Evolutionary conservation across 768 basidiomycete genomes (phyloP).

Genomic region (Tulasnella sp.): DNA sequence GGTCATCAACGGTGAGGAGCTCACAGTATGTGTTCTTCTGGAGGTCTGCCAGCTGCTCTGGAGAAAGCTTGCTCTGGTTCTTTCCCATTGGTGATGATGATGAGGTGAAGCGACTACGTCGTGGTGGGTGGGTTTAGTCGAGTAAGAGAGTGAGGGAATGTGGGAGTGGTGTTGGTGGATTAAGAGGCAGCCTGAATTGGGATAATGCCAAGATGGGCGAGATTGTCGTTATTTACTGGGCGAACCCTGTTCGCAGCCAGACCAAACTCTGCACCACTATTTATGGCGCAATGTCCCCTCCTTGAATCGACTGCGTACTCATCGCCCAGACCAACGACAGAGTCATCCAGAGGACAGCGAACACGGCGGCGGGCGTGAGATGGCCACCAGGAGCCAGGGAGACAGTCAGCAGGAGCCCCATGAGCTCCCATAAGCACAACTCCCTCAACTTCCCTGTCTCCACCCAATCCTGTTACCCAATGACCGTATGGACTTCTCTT

Average conservation of each 20-base stretch:
- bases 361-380: not conserved
- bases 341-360: conserved; percentile 3
- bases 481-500: not conserved
- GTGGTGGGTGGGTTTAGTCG: conserved; percentile 9
- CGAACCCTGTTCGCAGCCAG: not conserved
- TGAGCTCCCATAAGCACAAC: conserved; percentile 22
- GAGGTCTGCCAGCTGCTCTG: conserved; percentile 90
- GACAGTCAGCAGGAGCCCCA: conserved; percentile 12
- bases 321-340: not conserved
- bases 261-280: conserved; percentile 2
- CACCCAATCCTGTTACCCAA: not conserved
- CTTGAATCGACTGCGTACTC: not conserved
- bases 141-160: conserved; percentile 18
- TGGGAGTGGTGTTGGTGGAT: not conserved
- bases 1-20: conserved; percentile 42
- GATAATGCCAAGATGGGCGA: conserved; percentile 19
- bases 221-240: not conserved
- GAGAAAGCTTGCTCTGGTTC: conserved; percentile 91
- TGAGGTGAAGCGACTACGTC: not conserved
- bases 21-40: conserved; percentile 98
- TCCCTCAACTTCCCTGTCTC: conserved; percentile 22
- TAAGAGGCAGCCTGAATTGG: not conserved
- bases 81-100: conserved; percentile 77
- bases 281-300: not conserved
- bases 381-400: not conserved